Percentiles rank a stretch among this genome's conserved stretches.
Conservation (phyloP, 129 eudicot species). For the Pittosporum tobira region DNA sequence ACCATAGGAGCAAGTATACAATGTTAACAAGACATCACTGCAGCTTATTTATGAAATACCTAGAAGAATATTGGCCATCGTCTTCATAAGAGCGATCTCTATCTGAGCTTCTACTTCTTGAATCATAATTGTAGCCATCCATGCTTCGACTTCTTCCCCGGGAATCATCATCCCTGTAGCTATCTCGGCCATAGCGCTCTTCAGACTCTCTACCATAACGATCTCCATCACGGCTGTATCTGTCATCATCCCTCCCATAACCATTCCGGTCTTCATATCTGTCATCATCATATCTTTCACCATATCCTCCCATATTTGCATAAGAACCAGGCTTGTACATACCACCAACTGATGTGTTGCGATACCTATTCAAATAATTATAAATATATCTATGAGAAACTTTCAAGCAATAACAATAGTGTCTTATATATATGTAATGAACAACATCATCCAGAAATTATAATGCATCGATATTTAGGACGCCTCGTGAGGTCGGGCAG, state of each 20-base stretch:
- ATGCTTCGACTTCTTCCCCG: slow-evolving; percentile 65
- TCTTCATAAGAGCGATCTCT: slow-evolving; percentile 65
- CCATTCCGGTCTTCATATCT: slow-evolving; percentile 48
- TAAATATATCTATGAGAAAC: too few species aligned
- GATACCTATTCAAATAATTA: slow-evolving; percentile 45
- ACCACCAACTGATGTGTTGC: slow-evolving; percentile 55
- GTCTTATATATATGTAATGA: too few species aligned
- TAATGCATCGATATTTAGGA: neutral
- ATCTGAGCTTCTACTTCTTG: slow-evolving; percentile 86
- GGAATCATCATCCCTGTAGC: slow-evolving; percentile 69
- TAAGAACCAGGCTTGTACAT: slow-evolving; percentile 67
- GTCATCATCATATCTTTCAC: slow-evolving; percentile 38
- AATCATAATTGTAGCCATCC: slow-evolving; percentile 51
- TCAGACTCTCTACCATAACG: slow-evolving; percentile 48
- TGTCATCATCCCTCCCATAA: slow-evolving; percentile 72
- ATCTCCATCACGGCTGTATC: slow-evolving; percentile 54
- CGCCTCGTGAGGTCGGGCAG: too few species aligned
- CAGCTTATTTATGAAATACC: slow-evolving; percentile 28
- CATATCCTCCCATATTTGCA: slow-evolving; percentile 53
- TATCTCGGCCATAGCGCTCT: slow-evolving; percentile 54
- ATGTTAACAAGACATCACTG: neutral
- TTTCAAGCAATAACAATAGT: too few species aligned
- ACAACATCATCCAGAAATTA: neutral
- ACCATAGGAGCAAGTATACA: too few species aligned
- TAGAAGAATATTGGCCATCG: slow-evolving; percentile 70